phyloP scores from a whole-genome alignment of 192 early-diverging fungal species.

The Dissophora globulifera region DNA sequence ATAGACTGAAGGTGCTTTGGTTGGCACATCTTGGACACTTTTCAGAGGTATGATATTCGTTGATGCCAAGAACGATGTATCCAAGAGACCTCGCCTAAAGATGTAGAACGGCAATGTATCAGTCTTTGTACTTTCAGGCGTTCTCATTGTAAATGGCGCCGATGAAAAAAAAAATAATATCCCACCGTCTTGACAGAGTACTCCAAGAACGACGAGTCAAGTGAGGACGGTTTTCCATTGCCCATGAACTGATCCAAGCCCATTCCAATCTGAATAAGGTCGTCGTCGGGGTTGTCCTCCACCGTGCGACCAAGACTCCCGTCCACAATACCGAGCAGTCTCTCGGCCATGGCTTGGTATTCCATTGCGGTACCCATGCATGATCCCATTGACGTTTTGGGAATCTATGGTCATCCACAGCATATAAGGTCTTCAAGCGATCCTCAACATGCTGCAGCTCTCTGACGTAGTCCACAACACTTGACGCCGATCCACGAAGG shows the following conservation, averaged over 20 bases:
- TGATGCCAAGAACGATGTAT: no score
- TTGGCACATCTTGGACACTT: no score
- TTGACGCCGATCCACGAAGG: conserved; percentile 4
- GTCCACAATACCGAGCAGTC: conserved; percentile 9
- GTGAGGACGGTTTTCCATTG: not conserved
- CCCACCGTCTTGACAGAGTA: conserved; percentile 2
- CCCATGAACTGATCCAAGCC: conserved; percentile 11
- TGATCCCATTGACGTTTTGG: conserved; percentile 11
- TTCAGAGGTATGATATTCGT: no score
- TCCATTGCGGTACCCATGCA: conserved; percentile 10
- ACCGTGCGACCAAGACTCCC: not conserved
- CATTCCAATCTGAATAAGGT: not conserved
- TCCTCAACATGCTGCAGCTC: conserved; percentile 1
- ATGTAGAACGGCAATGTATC: no score
- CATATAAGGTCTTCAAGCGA: conserved; percentile 9
- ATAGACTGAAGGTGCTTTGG: no score
- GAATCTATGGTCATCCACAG: conserved; percentile 3
- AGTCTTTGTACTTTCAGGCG: no score
- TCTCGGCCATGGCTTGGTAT: conserved; percentile 17
- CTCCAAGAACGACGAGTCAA: not conserved
- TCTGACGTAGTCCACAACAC: conserved; percentile 1
- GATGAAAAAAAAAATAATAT: no score
- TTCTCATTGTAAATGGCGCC: no score
- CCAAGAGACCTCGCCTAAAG: no score
- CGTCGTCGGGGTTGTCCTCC: not conserved